phyloP scores from a whole-genome alignment of 176 grass and related monocot genomes.

The Chrysopogon serrulatus region DNA sequence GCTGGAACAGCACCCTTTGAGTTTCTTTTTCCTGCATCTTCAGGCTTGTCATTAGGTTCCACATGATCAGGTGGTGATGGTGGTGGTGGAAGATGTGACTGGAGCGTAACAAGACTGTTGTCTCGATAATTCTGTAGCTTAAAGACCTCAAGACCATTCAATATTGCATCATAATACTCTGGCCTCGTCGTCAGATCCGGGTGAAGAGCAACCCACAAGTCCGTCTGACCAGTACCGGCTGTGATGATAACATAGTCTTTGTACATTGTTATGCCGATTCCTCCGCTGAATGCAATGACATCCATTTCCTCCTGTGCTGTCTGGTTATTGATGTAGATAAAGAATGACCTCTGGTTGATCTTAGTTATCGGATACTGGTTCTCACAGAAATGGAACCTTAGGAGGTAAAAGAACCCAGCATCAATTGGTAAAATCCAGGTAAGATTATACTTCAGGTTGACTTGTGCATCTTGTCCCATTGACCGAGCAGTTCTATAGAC shows the following conservation, averaged over 20 bases:
- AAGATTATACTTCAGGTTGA: slow-evolving; percentile 77
- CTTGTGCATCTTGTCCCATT: slow-evolving; percentile 50
- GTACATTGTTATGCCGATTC: slow-evolving; percentile 30
- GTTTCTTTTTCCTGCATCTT: background rate
- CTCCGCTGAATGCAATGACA: slow-evolving; percentile 54
- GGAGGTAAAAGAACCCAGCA: slow-evolving; percentile 48
- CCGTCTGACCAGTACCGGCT: slow-evolving; percentile 24
- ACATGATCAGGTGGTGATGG: too few relatives aligned
- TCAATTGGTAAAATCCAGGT: slow-evolving; percentile 69
- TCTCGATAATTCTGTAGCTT: slow-evolving; percentile 14
- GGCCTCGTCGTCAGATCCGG: slow-evolving; percentile 32
- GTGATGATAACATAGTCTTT: slow-evolving; percentile 34
- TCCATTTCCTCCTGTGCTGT: slow-evolving; percentile 42
- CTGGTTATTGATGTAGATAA: slow-evolving; percentile 72
- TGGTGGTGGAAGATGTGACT: slow-evolving; percentile 27
- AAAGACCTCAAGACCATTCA: slow-evolving; percentile 81
- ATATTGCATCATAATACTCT: slow-evolving; percentile 69
- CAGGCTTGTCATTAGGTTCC: background rate
- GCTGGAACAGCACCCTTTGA: background rate
- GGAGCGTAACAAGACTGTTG: slow-evolving; percentile 53
- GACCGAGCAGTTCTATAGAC: slow-evolving; percentile 69
- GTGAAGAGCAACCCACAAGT: slow-evolving; percentile 75
- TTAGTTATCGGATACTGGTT: slow-evolving; percentile 62
- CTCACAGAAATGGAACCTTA: slow-evolving; percentile 87
- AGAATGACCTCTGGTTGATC: slow-evolving; percentile 53